These are phyloP conservation scores for Lyophyllum shimeji DNA, from an alignment of 768 basidiomycete genomes.

Conservation along the genomic window DNA sequence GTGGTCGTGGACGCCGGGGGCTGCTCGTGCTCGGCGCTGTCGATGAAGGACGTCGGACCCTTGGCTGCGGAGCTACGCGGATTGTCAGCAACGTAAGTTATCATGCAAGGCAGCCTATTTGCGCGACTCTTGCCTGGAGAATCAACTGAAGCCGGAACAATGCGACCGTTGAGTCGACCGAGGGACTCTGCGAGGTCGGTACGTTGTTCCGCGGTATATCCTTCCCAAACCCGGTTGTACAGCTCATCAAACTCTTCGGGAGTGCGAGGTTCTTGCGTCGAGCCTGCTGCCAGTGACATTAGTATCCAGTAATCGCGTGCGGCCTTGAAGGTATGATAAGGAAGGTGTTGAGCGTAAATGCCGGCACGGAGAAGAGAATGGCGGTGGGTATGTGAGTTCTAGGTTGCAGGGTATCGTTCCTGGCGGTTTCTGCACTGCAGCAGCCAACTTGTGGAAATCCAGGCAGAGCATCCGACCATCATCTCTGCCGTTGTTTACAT, in stretches of 20 bases:
- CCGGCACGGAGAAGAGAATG: background rate
- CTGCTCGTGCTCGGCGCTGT: slow-evolving; percentile 13
- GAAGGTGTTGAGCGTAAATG: background rate
- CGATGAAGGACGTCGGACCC: slow-evolving; percentile 14
- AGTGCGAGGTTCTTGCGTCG: slow-evolving; percentile 12
- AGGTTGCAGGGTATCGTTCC: slow-evolving; percentile 10
- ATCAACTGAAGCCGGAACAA: background rate
- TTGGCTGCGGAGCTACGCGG: slow-evolving; percentile 10
- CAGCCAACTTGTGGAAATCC: slow-evolving; percentile 14
- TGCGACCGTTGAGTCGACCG: background rate
- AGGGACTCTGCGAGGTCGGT: slow-evolving; percentile 1
- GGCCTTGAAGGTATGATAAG: background rate
- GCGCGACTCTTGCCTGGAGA: slow-evolving; percentile 9
- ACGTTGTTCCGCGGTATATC: slow-evolving; percentile 38
- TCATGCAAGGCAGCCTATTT: slow-evolving; percentile 1
- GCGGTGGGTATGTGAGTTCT: slow-evolving; percentile 3
- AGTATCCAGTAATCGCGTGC: background rate
- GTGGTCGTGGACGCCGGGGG: slow-evolving; percentile 18
- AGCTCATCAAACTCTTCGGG: slow-evolving; percentile 58
- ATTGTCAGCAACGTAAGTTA: background rate
- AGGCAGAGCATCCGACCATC: slow-evolving; percentile 10
- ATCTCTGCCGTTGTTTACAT: slow-evolving; percentile 10
- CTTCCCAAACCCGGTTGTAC: slow-evolving; percentile 56
- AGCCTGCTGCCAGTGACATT: slow-evolving; percentile 10
- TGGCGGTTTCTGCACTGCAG: slow-evolving; percentile 13